Base-by-base conservation (phyloP, 306 rosid species). In the Vachellia pachyceras region DNA sequence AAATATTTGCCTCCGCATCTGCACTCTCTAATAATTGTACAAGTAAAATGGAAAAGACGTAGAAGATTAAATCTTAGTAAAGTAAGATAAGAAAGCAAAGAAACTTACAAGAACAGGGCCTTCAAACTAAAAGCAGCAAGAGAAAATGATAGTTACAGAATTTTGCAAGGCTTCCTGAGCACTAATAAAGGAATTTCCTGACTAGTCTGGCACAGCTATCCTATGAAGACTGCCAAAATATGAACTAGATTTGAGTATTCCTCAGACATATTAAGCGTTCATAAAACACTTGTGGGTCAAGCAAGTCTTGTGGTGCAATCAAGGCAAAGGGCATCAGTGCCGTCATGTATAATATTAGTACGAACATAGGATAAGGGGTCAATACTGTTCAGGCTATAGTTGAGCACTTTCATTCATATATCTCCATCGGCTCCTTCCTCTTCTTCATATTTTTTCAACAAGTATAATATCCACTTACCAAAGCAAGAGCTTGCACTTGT, bases 1-100 rank as follows among this genome's bases (percentile, higher is more conserved):
- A 85, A 76, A 82, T 79, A 33, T 57, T 77, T 73, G 49, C 78
- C 64, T 76, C 89, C 79, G 46, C 72, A 76, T 88, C 85, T 72
- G 74, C 86, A 63, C 65, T 77, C 83, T 79, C 95, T 86, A 5
- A 80, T 63, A 77, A 54, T 73, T 63, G 75, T 65, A 77, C 18
- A 79, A 60, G 77, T 39, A 49, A 79, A 52, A 20, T 25, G 42
- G 4, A 10, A 40, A 68, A 13, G 42, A 66, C 52, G 50, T 75
- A 79, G 70, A 37, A 18, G 37, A 49, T 63, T 41, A 42, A 71
- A 70, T 54, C 52, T 46, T n/a, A 57, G 76, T 66, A 75, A 79
- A 76, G 61, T 25, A 74, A 52, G 50, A 80, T 57, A 79, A 35
- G 23, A 55, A 77, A 76, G 84, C 77, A 74, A 79, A 85, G 45